Evolutionary conservation across 1,139 yeast genomes (phyloP).

Genomic region (Geotrichum klebahnii): DNA sequence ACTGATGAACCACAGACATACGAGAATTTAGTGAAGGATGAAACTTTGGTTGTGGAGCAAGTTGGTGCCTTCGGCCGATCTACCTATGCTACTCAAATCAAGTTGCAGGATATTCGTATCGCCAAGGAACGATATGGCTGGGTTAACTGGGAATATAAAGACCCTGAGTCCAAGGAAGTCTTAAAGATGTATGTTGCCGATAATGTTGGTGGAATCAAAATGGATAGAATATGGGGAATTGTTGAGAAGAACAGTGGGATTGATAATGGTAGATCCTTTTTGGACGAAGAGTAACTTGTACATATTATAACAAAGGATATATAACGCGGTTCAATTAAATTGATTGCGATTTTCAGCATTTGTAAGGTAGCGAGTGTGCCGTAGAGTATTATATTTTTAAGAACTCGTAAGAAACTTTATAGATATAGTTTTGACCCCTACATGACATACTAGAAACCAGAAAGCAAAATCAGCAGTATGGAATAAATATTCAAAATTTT

Average conservation of each 20-base stretch:
- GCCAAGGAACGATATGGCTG: slow-evolving; percentile 48
- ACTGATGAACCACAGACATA: slow-evolving; percentile 56
- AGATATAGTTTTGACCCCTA: too few relatives aligned
- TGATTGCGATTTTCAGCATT: too few relatives aligned
- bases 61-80: slow-evolving; percentile 63
- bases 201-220: slow-evolving; percentile 72
- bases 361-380: too few relatives aligned
- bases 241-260: slow-evolving; percentile 63
- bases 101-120: slow-evolving; percentile 48
- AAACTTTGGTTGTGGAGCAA: slow-evolving; percentile 65
- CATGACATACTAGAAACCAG: too few relatives aligned
- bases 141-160: slow-evolving; percentile 51
- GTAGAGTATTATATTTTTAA: too few relatives aligned
- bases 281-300: slow-evolving; percentile 23
- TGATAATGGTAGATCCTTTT: slow-evolving; percentile 56
- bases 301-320: too few relatives aligned
- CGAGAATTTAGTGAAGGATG: slow-evolving; percentile 57
- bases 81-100: slow-evolving; percentile 57
- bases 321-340: too few relatives aligned
- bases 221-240: slow-evolving; percentile 82
- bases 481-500: too few relatives aligned
- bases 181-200: slow-evolving; percentile 59
- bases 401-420: too few relatives aligned
- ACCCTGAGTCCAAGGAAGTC: slow-evolving; percentile 36
- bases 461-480: too few relatives aligned